Conservation (phyloP, 2,329 filamentous ascomycete genomes). For the Claviceps fusiformis region DNA sequence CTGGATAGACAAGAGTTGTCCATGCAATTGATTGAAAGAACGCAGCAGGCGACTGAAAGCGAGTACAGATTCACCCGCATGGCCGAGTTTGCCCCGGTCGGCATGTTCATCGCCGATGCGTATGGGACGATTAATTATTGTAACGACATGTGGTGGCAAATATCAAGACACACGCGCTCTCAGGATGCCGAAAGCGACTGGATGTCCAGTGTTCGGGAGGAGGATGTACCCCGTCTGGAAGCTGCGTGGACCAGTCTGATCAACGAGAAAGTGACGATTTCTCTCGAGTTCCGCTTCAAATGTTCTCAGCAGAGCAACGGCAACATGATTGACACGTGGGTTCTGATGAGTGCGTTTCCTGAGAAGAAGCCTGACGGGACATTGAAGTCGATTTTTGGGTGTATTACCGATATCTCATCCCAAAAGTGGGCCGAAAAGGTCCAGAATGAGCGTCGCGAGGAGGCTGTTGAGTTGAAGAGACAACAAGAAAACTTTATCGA, state of each 20-base stretch:
- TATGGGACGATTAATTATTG: conserved; percentile 61
- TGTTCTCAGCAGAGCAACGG: conserved; percentile 48
- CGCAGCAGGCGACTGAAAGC: conserved; percentile 48
- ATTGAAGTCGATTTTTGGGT: conserved; percentile 65
- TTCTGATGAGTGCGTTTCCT: conserved; percentile 62
- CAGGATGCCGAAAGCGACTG: conserved; percentile 47
- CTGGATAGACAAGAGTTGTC: conserved; percentile 66
- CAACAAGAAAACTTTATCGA: conserved; percentile 62
- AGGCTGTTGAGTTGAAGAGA: conserved; percentile 67
- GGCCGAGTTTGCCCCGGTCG: conserved; percentile 73
- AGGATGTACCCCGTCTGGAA: conserved; percentile 47
- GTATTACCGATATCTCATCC: conserved; percentile 72
- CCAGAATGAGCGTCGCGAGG: conserved; percentile 63
- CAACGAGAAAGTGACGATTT: conserved; percentile 47
- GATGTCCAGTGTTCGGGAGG: conserved; percentile 58
- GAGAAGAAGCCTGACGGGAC: conserved; percentile 50
- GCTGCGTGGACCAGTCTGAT: conserved; percentile 50
- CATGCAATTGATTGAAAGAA: conserved; percentile 55
- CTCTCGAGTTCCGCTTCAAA: conserved; percentile 64
- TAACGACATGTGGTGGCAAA: conserved; percentile 67
- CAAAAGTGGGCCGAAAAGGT: conserved; percentile 77
- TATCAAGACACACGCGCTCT: conserved; percentile 51
- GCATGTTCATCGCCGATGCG: conserved; percentile 71
- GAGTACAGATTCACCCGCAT: conserved; percentile 73
- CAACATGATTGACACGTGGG: conserved; percentile 57